These are phyloP conservation scores for Mycena vitilis DNA, from an alignment of 768 basidiomycete species.

Conservation along the genomic window DNA sequence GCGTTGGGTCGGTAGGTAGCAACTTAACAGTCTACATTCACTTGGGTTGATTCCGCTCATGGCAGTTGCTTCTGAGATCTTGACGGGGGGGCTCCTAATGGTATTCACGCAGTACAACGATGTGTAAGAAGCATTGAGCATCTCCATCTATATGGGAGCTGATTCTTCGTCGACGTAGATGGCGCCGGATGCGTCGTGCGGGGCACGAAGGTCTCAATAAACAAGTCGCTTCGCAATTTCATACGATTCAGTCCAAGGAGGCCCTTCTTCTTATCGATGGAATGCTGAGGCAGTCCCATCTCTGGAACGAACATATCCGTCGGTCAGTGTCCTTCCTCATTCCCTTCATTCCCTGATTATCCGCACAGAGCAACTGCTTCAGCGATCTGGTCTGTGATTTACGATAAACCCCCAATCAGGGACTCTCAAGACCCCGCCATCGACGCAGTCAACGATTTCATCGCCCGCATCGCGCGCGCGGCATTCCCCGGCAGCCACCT, in stretches of 20 bases:
- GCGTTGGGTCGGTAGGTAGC: not conserved
- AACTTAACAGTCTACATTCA: too few relatives aligned
- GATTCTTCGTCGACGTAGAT: too few relatives aligned
- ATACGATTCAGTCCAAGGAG: not conserved
- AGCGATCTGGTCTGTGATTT: not conserved
- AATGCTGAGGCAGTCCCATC: not conserved
- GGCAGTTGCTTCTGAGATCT: not conserved
- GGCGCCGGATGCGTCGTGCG: slow-evolving; percentile 9
- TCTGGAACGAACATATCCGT: not conserved
- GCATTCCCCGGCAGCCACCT: slow-evolving; percentile 49
- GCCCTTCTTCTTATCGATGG: not conserved
- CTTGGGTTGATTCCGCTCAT: too few relatives aligned
- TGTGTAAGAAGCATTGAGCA: not conserved
- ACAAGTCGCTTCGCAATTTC: not conserved
- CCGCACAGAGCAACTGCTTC: not conserved
- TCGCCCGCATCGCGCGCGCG: slow-evolving; percentile 43
- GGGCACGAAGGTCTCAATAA: slow-evolving; percentile 6
- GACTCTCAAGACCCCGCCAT: not conserved
- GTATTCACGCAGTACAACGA: slow-evolving; percentile 1
- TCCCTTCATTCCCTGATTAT: too few relatives aligned
- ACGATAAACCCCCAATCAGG: not conserved
- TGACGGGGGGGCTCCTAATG: slow-evolving; percentile 3
- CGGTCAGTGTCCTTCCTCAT: not conserved
- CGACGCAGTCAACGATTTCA: not conserved
- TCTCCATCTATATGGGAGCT: too few relatives aligned